Conservation (phyloP, 805 yeast species). For the Wickerhamiella sergipiensis region DNA sequence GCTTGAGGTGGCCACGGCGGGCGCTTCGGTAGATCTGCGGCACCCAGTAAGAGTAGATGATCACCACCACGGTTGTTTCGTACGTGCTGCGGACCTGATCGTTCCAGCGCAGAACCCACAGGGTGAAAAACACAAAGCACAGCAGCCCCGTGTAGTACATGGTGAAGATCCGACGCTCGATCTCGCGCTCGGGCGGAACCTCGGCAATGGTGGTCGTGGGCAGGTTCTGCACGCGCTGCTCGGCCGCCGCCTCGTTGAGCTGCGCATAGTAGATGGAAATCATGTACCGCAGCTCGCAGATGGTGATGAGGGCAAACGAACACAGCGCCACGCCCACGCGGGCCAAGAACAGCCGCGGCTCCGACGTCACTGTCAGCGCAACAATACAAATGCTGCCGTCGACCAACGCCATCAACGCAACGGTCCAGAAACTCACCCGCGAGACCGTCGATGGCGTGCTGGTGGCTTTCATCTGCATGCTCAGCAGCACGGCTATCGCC, state of each 20-base stretch:
- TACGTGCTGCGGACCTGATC: conserved; percentile 36
- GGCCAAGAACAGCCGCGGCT: conserved; percentile 47
- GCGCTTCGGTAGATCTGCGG: conserved; percentile 80
- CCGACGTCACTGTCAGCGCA: conserved; percentile 43
- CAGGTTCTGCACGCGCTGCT: neutral
- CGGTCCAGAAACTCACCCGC: conserved; percentile 53
- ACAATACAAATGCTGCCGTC: conserved; percentile 61
- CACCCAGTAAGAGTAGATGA: conserved; percentile 64
- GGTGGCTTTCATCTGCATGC: conserved; percentile 56
- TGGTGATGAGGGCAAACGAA: conserved; percentile 52
- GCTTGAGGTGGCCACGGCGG: conserved; percentile 47
- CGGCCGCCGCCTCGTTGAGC: conserved; percentile 21
- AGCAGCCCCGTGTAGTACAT: conserved; percentile 42
- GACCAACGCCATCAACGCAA: conserved; percentile 42
- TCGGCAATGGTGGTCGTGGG: neutral
- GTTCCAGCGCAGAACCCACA: conserved; percentile 55
- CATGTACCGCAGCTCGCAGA: conserved; percentile 66
- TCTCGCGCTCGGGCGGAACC: conserved; percentile 31
- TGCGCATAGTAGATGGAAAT: conserved; percentile 56
- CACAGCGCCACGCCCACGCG: conserved; percentile 57
- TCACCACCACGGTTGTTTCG: conserved; percentile 41
- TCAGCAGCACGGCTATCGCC: conserved; percentile 41
- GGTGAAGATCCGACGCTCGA: conserved; percentile 32
- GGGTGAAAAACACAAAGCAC: conserved; percentile 40
- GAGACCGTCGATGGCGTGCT: conserved; percentile 73